Evolutionary conservation across 1,139 yeast species (phyloP).

Genomic region (Taphrina confusa): DNA sequence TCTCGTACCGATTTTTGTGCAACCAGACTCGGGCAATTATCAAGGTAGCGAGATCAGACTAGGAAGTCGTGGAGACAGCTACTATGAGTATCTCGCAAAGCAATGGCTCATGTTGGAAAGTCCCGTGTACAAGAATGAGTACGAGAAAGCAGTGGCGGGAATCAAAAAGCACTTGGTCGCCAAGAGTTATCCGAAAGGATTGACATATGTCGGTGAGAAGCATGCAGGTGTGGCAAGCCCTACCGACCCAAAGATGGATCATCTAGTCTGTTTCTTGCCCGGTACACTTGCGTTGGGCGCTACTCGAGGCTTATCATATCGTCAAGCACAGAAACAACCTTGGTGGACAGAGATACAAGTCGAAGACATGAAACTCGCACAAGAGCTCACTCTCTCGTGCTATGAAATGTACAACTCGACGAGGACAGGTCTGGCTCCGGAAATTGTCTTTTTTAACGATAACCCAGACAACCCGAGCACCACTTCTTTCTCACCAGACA

Average conservation of each 20-base stretch:
- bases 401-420: constrained; percentile 76
- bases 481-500: constrained; percentile 52
- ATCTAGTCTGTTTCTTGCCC: constrained; percentile 88
- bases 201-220: constrained; percentile 76
- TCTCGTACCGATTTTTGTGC: constrained; percentile 75
- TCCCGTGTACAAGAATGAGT: constrained; percentile 68
- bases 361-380: constrained; percentile 67
- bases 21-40: constrained; percentile 72
- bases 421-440: constrained; percentile 81
- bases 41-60: constrained; percentile 67
- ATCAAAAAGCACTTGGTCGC: constrained; percentile 64
- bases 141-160: constrained; percentile 74
- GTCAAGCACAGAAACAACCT: constrained; percentile 45
- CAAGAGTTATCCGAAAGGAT: constrained; percentile 62
- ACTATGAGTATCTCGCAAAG: constrained; percentile 84
- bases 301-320: constrained; percentile 65
- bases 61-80: constrained; percentile 92
- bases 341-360: constrained; percentile 55
- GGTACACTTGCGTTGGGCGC: constrained; percentile 90
- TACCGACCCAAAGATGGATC: constrained; percentile 84
- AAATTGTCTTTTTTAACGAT: constrained; percentile 76
- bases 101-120: constrained; percentile 78
- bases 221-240: constrained; percentile 64
- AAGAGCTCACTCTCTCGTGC: constrained; percentile 77
- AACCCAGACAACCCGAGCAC: constrained; percentile 43